phyloP scores from a whole-genome alignment of 2,329 filamentous ascomycete species.

The Colletotrichum neosansevieriae region DNA sequence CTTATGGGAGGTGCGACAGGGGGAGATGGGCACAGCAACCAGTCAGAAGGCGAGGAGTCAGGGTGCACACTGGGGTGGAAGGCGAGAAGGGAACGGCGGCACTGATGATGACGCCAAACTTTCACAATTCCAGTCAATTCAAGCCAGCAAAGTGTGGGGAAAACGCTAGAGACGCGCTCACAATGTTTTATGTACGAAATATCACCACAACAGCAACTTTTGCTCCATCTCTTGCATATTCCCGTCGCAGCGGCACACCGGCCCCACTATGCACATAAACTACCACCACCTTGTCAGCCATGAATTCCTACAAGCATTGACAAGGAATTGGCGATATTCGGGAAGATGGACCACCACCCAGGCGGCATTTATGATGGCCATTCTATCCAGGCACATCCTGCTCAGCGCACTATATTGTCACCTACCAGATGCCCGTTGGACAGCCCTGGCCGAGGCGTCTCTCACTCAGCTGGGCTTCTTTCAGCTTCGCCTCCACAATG shows the following conservation, averaged over 20 bases:
- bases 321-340: conserved; percentile 14
- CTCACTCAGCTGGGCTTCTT: background rate
- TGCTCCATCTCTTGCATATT: too few species aligned
- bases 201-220: too few species aligned
- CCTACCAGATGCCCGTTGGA: too few species aligned
- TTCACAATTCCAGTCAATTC: conserved; percentile 14
- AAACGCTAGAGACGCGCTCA: conserved; percentile 24
- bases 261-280: conserved; percentile 29
- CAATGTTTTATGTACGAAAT: conserved; percentile 30
- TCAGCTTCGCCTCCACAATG: background rate
- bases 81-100: background rate
- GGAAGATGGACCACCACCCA: conserved; percentile 17
- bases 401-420: background rate
- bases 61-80: conserved; percentile 14
- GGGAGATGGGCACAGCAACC: conserved; percentile 1
- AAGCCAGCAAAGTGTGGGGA: conserved; percentile 22
- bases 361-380: conserved; percentile 34
- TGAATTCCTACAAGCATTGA: background rate
- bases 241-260: background rate
- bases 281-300: conserved; percentile 11
- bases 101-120: conserved; percentile 36
- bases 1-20: conserved; percentile 39
- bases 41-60: background rate
- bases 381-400: conserved; percentile 1
- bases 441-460: background rate